These are phyloP conservation scores for Colletotrichum camelliae DNA, from an alignment of 2,329 filamentous ascomycete genomes.

Conservation along the genomic window DNA sequence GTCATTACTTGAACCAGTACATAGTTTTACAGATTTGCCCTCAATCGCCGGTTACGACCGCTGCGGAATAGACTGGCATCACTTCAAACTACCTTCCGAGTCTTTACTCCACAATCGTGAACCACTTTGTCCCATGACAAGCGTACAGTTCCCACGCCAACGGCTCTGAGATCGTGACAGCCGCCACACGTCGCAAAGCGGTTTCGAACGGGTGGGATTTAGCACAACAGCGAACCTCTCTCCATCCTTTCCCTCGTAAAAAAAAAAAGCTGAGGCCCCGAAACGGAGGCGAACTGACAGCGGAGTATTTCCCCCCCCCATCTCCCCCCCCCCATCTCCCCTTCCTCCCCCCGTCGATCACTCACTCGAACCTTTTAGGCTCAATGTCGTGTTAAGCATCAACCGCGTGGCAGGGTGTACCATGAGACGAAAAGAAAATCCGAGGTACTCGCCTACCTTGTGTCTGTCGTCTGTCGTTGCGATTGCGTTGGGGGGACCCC, in stretches of 20 bases:
- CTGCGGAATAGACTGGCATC: slow-evolving; percentile 13
- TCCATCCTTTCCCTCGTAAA: rapidly evolving
- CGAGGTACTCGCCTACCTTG: neutral
- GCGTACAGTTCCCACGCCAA: neutral
- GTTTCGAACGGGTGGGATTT: slow-evolving; percentile 4
- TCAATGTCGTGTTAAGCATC: slow-evolving; percentile 12
- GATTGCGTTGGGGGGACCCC: neutral
- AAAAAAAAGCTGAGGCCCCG: neutral
- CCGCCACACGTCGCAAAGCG: neutral
- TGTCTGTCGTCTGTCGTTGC: neutral
- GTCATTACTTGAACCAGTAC: slow-evolving; percentile 13
- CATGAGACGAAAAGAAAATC: neutral
- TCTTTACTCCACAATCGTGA: neutral
- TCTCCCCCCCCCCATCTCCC: neutral
- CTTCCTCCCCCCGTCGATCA: neutral
- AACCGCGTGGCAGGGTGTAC: neutral
- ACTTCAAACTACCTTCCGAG: neutral
- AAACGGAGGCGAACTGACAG: neutral
- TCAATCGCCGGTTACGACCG: neutral
- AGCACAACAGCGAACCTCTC: neutral
- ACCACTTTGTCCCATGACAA: neutral
- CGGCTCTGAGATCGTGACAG: neutral
- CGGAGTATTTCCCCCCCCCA: neutral
- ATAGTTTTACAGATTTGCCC: neutral
- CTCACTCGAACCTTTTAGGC: neutral